Base-by-base conservation (phyloP, 192 early-diverging fungal species). In the Ramicandelaber brevisporus region DNA sequence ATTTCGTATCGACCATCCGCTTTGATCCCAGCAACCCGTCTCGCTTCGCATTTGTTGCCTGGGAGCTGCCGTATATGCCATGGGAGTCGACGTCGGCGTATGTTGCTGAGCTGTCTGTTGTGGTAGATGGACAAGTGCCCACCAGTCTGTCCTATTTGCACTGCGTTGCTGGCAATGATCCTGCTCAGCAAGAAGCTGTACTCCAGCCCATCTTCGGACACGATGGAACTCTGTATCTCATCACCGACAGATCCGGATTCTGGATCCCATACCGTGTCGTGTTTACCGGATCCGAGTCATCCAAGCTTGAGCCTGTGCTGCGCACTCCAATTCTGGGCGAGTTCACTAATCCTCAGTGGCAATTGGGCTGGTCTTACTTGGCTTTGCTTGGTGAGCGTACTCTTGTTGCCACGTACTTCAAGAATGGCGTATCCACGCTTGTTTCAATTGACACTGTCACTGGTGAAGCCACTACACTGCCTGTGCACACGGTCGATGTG, bases 61-160 rank as follows among this genome's bases (percentile, higher is more conserved):
- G 75, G 78, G 44, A 59, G 29, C 68, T 75, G 20, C 73, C 72
- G 0, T 60, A 63, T 37, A 79, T 83, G 78, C 72, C 64, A 27
- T 79, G 78, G 78, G 68, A 75, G 31, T 59, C 51, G 20, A 73
- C 78, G 1, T 44, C 50, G 17, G 43, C 77, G 14, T 50, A 61
- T 36, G 43, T 56, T 21, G 62, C 48, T 12, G 27, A 34, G 10
- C 28, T 68, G 3, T 7, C 11, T 14, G 4, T 43, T 6, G 26
- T 33, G 3, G 10, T 5, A 8, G 31, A 25, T 3, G 37, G 27
- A 11, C 25, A 37, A 3, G 8, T 41, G 10, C 27, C 37, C 0
- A 7, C 15, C 3, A 17, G 33, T 1, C 31, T 44, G 0, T 29
- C 17, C 1, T 21, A 31, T 5, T 29, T 37, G 17, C 6, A 14